Evolutionary conservation across 371 early-diverging fungal genomes (phyloP), one percentile per base, ranked within the genome.

Genomic region (Syncephalis plumigaleata): DNA sequence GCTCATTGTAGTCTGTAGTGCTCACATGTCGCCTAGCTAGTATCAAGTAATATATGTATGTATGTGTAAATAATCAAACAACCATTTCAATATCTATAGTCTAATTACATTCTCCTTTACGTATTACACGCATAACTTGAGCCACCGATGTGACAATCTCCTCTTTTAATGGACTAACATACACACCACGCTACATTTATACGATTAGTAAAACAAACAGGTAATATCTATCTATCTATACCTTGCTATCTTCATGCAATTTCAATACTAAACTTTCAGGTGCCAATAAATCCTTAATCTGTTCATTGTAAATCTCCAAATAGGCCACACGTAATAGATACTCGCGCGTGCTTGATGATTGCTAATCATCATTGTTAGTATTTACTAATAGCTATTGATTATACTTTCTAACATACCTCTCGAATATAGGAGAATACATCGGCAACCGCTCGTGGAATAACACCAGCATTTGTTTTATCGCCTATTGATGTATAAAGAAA

Each of bases 251-350:
- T 48, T 88, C 89, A 46, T 79, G 81, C 39, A 91, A 88, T 52
- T 76, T 70, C 15, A 92, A 56, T 45, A 91, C 84, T 38, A 66
- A 68, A 36, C 76, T 77, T 13, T 76, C 70, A 0, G 91, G 89
- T 18, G 77, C 60, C 5, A 86, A 62, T 15, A 93, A 60, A 62
- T 93, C 91, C 16, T 71, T 67, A 44, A 91, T 77, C 3, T 68
- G 73, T 54, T 98, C 98, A 60, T 92, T 92, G 59, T 97, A 98
- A 31, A 98, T 92, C 63, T 98, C 98, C 44, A 95, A 51, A 58
- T 90, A 98, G 1, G 94, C 88, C 11, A 96, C 93, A 42, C 89
- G 77, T 25, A 93, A 53, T 18, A 91, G 62, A 52, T 81, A 91
- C 58, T 90, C 88, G 22, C 82, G 75, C 37, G 74, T 37, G 15